phyloP scores from a whole-genome alignment of 306 rosid genomes.

The Quercus dentata region DNA sequence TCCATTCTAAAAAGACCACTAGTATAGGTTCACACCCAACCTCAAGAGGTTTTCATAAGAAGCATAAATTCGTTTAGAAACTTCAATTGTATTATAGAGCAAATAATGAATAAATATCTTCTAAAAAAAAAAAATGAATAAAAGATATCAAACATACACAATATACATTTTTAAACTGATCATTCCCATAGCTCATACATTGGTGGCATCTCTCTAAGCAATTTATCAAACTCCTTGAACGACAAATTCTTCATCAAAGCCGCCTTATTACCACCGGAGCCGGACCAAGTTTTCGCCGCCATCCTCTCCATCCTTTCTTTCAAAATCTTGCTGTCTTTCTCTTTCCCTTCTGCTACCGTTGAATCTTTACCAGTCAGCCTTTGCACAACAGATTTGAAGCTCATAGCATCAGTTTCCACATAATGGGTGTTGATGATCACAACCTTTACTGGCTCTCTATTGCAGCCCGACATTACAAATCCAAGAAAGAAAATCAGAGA shows the following conservation, averaged over 20 bases:
- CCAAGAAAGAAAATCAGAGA: not conserved
- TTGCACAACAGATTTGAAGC: constrained; percentile 79
- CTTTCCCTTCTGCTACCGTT: not conserved
- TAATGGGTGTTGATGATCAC: constrained; percentile 72
- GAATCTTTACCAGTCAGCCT: constrained; percentile 74
- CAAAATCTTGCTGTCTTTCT: not conserved
- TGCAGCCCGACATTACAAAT: constrained; percentile 19
- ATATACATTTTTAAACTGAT: too few relatives aligned
- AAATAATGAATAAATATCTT: too few relatives aligned
- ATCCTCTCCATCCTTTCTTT: not conserved
- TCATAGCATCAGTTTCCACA: constrained; percentile 65
- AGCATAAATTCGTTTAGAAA: too few relatives aligned
- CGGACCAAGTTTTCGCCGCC: not conserved
- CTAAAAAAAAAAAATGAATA: too few relatives aligned
- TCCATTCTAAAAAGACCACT: too few relatives aligned
- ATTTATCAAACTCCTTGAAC: too few relatives aligned
- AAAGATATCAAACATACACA: too few relatives aligned
- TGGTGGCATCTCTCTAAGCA: too few relatives aligned
- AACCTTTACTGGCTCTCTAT: constrained; percentile 37
- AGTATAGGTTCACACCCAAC: too few relatives aligned
- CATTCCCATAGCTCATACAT: too few relatives aligned
- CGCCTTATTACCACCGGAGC: not conserved
- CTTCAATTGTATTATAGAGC: too few relatives aligned
- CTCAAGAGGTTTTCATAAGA: too few relatives aligned
- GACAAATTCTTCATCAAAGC: constrained; percentile 31